Base-by-base conservation (phyloP, 495 filamentous ascomycete genomes). In the Daldinia childiae region DNA sequence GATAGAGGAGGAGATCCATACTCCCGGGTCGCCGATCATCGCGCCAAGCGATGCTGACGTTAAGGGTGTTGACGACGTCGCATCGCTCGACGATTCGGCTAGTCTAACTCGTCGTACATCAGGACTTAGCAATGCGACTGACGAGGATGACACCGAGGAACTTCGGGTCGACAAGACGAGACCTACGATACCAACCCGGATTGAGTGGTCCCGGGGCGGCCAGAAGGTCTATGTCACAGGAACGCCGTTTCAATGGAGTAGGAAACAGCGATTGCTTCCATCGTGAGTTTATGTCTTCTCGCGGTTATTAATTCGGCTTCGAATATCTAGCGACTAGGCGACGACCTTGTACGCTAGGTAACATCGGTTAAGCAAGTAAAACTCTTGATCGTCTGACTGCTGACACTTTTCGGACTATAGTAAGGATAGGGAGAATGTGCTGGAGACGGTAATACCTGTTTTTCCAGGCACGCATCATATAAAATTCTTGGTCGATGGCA, bases 221-320 rank as follows among this genome's bases (percentile, higher is more conserved):
- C 87, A 96, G 61, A 95, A 93, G 81, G 89, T 98, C 63, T 98
- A 96, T 78, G 92, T 99, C 39, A 98, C 96, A 1, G 95, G 95
- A 68, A 98, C 96, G 19, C 97, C 98, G 75, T 94, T 94, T 62
- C 90, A 92, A 74, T 99, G 95, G 95, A 92, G 93, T 77, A 90
- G 92, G 80, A 98, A 98, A 78, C 94, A 91, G 72, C 88, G 90
- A 58, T 82, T 99, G 76, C 89, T 92, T 78, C 90, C 87, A 84
- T 89, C 90, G 94, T 97, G 86, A 86, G 90, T 87, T 17, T 27
- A 24, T 14, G 8, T 61, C 32, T 57, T 69, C 29, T 70, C 51
- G 55, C 45, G 26, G 32, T 43, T 60, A 26, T 41, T 2, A 9
- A 50, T 58, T n/a, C 26, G 48, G 48, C 65, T 51, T 57, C 58